Evolutionary conservation across 78 protist species (phyloP), one percentile per base, ranked within the genome.

Genomic region (Dictyostelium firmibasis): DNA sequence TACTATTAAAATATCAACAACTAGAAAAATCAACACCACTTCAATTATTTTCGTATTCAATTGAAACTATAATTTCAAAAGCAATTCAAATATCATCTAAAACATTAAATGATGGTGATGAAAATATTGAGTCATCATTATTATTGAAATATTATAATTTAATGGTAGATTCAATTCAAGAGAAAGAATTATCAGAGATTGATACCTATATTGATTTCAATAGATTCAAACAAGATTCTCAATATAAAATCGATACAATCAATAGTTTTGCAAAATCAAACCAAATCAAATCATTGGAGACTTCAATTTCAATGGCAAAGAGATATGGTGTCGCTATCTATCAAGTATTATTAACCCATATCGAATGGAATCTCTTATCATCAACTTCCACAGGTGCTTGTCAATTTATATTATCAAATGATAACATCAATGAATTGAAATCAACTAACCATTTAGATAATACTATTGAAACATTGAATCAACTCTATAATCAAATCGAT

Each of bases 91-190:
- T 27, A 67, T 67, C 35, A 67, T 27, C 36, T 5, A 72, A 29
- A 13, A 25, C 62, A 27, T 23, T 25, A 57, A 25, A 38, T 47
- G 41, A 1, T 35, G 27, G 27, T n/a, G n/a, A 31, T 41, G 74
- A 47, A 14, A 29, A 14, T 31, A 60, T 23, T 23, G 11, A 82
- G 60, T 50, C 62, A 79, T 78, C 67, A 78, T 44, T 78, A 41
- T 11, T 38, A 57, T 57, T n/a, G 9, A 41, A 82, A 18, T 89
- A 89, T 70, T 47, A 81, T 44, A 78, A 50, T 43, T 25, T 81
- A 43, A 70, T 89, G 67, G 75, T 81, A 18, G 94, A 89, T 62
- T 81, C 87, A 35, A 81, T 89, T 35, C 94, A 89, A 81, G 87
- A 47, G 14, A 89, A 89, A 50, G 94, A 89, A 23, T 62, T 89